Conservation (phyloP, 1,284 basidiomycete genomes). For the Ganoderma meredithae region DNA sequence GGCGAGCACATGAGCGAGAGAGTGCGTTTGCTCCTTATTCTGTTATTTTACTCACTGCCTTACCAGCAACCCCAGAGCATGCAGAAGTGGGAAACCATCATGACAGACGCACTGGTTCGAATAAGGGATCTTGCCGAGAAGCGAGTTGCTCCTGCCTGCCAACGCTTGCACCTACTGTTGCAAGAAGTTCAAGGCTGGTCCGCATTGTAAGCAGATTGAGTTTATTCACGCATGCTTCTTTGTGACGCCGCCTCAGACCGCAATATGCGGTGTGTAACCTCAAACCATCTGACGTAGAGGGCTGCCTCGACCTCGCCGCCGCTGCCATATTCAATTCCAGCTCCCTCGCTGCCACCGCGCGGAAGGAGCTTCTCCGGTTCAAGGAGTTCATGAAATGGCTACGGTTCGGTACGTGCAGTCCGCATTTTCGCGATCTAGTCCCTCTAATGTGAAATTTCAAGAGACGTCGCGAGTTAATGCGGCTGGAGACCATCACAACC, state of each 20-base stretch:
- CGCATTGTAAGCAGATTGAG: constrained; percentile 48
- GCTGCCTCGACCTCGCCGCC: constrained; percentile 58
- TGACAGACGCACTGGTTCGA: constrained; percentile 72
- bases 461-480: constrained; percentile 41
- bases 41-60: constrained; percentile 11
- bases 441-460: constrained; percentile 24
- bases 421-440: background rate
- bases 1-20: constrained; percentile 83
- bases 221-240: background rate
- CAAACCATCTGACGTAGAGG: constrained; percentile 53
- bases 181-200: constrained; percentile 83
- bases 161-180: constrained; percentile 75
- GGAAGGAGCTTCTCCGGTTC: constrained; percentile 73
- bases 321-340: constrained; percentile 67
- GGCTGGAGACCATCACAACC: constrained; percentile 49
- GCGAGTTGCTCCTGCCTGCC: constrained; percentile 73
- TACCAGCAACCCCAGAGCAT: constrained; percentile 55
- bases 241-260: constrained; percentile 34
- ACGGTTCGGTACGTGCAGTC: constrained; percentile 62
- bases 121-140: constrained; percentile 77
- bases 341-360: constrained; percentile 72
- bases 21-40: constrained; percentile 48
- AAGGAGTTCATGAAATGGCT: constrained; percentile 83
- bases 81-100: constrained; percentile 80
- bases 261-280: constrained; percentile 58